Percentiles rank a stretch among this genome's conserved stretches.
These are phyloP conservation scores for Pseudogymnoascus sp. DNA, from an alignment of 2,329 filamentous ascomycete genomes.

Conservation along the genomic window DNA sequence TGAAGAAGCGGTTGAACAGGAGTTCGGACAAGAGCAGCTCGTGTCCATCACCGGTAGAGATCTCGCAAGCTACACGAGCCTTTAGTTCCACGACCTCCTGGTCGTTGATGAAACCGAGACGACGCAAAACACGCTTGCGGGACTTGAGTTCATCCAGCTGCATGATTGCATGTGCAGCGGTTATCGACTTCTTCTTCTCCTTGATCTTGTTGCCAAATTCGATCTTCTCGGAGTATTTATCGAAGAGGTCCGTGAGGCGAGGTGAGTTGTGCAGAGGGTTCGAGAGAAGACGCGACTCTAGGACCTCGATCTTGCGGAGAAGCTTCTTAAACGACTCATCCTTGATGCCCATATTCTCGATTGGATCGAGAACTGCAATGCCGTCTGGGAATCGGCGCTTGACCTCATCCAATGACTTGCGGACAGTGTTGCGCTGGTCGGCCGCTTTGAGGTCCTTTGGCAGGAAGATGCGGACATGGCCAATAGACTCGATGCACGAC, in stretches of 20 bases:
- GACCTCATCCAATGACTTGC: slow-evolving; percentile 67
- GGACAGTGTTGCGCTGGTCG: slow-evolving; percentile 61
- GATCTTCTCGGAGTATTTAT: slow-evolving; percentile 78
- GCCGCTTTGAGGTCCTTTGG: slow-evolving; percentile 65
- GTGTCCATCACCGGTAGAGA: slow-evolving; percentile 74
- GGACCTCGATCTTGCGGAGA: slow-evolving; percentile 89
- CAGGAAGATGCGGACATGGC: slow-evolving; percentile 75
- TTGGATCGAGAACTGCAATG: slow-evolving; percentile 78
- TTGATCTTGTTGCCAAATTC: slow-evolving; percentile 73
- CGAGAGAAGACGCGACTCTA: slow-evolving; percentile 80
- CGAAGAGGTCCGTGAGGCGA: slow-evolving; percentile 73
- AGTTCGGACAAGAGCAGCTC: slow-evolving; percentile 89
- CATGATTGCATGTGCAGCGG: slow-evolving; percentile 75
- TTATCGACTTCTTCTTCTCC: slow-evolving; percentile 77
- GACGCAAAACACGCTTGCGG: slow-evolving; percentile 87
- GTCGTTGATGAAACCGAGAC: slow-evolving; percentile 92
- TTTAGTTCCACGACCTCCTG: slow-evolving; percentile 93
- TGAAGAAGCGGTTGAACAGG: slow-evolving; percentile 96
- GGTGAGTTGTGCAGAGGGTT: slow-evolving; percentile 91
- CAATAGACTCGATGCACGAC: slow-evolving; percentile 76
- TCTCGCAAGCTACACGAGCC: slow-evolving; percentile 94
- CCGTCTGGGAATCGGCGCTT: slow-evolving; percentile 87
- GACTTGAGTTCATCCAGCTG: slow-evolving; percentile 95
- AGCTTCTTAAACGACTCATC: slow-evolving; percentile 92
- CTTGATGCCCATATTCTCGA: slow-evolving; percentile 91